These are phyloP conservation scores for Hemerocallis citrina DNA, from an alignment of 106 monocot species.

Conservation along the genomic window DNA sequence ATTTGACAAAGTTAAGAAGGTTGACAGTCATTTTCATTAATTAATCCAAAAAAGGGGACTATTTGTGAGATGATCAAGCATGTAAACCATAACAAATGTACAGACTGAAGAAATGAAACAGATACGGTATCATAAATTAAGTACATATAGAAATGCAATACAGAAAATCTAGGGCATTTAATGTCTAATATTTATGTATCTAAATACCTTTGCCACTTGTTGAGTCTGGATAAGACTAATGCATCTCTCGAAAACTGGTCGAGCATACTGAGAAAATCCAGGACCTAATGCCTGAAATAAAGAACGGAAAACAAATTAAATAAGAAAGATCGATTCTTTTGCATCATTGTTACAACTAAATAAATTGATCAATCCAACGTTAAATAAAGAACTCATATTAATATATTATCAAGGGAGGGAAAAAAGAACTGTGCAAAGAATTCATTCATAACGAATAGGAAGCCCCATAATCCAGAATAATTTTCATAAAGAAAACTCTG, in stretches of 20 bases:
- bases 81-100: neutral
- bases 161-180: neutral
- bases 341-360: too few species aligned
- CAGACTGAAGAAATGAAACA: neutral
- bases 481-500: too few species aligned
- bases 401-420: too few species aligned
- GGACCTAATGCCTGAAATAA: conserved; percentile 87
- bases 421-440: too few species aligned
- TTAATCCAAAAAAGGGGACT: too few species aligned
- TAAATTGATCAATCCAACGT: too few species aligned
- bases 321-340: too few species aligned
- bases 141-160: neutral
- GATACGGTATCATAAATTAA: neutral
- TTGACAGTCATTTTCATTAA: too few species aligned
- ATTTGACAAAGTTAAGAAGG: neutral
- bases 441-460: too few species aligned
- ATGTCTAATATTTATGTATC: neutral
- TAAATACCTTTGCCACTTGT: conserved; percentile 72
- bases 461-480: too few species aligned
- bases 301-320: neutral
- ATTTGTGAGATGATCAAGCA: neutral
- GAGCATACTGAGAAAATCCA: conserved; percentile 91
- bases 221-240: conserved; percentile 77
- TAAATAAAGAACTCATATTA: too few species aligned
- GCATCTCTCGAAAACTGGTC: conserved; percentile 88